A percentile compares a stretch with the other conserved stretches of the same genome.
Evolutionary conservation across 768 basidiomycete species (phyloP).

Genomic region (Hortiboletus flavorubellus): DNA sequence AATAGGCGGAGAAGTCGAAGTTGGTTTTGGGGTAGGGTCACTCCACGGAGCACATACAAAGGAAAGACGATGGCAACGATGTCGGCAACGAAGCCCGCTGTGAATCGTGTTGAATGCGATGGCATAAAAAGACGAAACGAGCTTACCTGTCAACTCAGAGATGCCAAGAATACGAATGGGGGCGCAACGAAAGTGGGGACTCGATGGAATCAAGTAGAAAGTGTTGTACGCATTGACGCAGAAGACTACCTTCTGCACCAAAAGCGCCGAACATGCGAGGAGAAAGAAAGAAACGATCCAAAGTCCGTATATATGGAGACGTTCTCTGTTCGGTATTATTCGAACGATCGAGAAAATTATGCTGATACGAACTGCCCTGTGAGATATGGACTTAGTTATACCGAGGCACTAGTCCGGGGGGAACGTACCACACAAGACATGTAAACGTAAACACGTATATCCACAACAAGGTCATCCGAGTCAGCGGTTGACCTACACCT

Average conservation of each 20-base stretch:
- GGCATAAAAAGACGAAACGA: background rate
- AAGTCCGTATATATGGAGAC: conserved; percentile 8
- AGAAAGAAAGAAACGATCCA: conserved; percentile 8
- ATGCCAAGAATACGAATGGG: background rate
- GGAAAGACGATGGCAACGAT: background rate
- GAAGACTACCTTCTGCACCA: conserved; percentile 2
- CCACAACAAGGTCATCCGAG: conserved; percentile 8
- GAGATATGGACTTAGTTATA: background rate
- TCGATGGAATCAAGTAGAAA: background rate
- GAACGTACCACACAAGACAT: conserved; percentile 16
- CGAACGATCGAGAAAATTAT: conserved; percentile 19
- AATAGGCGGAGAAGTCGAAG: conserved; percentile 11
- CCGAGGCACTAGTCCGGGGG: background rate
- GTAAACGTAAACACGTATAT: conserved; percentile 11
- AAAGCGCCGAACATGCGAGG: background rate
- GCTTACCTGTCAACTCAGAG: conserved; percentile 6
- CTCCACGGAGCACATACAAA: conserved; percentile 5
- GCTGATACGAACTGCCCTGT: conserved; percentile 23
- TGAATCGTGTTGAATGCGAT: background rate
- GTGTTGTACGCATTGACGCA: background rate
- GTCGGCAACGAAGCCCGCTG: conserved; percentile 2
- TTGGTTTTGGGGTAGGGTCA: background rate
- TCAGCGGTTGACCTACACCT: background rate
- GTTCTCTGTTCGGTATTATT: conserved; percentile 10
- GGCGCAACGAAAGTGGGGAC: background rate